These are phyloP conservation scores for Camellia japonica DNA, from an alignment of 148 eudicot species.

Conservation along the genomic window DNA sequence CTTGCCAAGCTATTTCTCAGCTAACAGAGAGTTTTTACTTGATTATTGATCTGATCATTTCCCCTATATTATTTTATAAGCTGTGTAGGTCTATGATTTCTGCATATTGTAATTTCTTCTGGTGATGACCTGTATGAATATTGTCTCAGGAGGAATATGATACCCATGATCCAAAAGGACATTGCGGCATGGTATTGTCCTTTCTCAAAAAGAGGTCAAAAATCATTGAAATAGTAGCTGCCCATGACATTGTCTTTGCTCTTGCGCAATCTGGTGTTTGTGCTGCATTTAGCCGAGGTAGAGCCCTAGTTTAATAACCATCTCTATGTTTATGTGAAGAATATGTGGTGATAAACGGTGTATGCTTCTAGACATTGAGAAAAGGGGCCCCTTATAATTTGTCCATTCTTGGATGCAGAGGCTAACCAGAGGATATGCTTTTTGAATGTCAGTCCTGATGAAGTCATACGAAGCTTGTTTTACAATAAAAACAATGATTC, in stretches of 20 bases:
- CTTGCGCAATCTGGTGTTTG: slow-evolving; percentile 95
- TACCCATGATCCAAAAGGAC: slow-evolving; percentile 96
- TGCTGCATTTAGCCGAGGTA: slow-evolving; percentile 98
- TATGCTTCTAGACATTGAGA: background rate
- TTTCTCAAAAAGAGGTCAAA: slow-evolving; percentile 82
- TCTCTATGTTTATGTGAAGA: background rate
- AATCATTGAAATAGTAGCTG: slow-evolving; percentile 93
- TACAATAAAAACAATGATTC: slow-evolving; percentile 97
- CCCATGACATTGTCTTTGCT: slow-evolving; percentile 92
- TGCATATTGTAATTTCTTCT: background rate
- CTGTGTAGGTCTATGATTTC: background rate
- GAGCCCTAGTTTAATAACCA: background rate
- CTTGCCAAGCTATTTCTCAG: background rate
- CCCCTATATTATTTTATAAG: background rate
- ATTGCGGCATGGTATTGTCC: slow-evolving; percentile 63
- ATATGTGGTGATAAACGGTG: background rate
- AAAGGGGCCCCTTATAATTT: background rate
- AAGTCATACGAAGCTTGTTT: slow-evolving; percentile 94
- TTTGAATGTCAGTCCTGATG: slow-evolving; percentile 81
- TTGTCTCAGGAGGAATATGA: slow-evolving; percentile 87
- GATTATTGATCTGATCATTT: background rate
- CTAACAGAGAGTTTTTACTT: background rate
- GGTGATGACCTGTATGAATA: background rate
- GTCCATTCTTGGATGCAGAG: slow-evolving; percentile 53
- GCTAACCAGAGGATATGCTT: slow-evolving; percentile 91